Conservation (phyloP, 352 stramenopile genomes). For the Phytopythium litorale region DNA sequence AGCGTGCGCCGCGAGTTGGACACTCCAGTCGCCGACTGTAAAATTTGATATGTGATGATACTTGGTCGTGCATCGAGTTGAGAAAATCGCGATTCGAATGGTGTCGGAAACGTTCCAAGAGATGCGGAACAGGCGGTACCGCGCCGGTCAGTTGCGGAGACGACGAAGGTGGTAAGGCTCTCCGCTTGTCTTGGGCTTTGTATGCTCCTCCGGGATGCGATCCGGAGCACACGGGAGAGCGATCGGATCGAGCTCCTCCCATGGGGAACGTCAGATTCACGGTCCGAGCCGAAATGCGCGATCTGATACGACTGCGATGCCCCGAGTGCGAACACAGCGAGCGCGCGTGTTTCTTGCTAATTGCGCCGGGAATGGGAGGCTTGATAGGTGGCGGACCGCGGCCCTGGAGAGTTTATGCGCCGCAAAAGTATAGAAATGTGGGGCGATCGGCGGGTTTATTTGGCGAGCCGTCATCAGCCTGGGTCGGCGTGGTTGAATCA, state of each 20-base stretch:
- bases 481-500: neutral
- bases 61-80: neutral
- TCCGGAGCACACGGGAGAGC: neutral
- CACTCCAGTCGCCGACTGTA: neutral
- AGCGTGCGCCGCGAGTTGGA: neutral
- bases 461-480: neutral
- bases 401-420: neutral
- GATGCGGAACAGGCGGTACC: neutral
- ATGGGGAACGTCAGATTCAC: neutral
- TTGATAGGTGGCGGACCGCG: neutral
- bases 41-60: neutral
- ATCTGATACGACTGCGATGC: neutral
- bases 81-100: neutral
- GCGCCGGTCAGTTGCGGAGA: neutral
- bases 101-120: neutral
- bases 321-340: neutral
- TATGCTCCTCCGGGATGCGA: neutral
- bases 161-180: neutral
- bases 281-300: neutral
- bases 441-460: neutral
- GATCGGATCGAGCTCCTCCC: neutral
- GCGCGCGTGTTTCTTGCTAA: neutral
- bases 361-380: neutral
- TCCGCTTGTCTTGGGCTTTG: neutral
- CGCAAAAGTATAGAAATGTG: neutral